Base-by-base conservation (phyloP, 768 basidiomycete species). In the Coprinopsis marcescibilis region DNA sequence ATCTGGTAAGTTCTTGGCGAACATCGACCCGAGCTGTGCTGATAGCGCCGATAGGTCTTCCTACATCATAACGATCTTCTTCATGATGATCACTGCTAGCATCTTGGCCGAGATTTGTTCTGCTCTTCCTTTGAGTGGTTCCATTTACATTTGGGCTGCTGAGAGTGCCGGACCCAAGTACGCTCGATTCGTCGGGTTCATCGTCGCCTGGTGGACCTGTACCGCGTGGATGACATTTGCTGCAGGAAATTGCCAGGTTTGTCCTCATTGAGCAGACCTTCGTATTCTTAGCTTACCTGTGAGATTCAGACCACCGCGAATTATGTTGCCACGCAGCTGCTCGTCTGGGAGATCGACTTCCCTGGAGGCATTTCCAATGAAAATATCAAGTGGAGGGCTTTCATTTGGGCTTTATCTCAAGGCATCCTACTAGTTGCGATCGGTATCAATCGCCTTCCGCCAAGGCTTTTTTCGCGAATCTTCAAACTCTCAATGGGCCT, bases 221-320 rank as follows among this genome's bases (percentile, higher is more conserved):
- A 92, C 90, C 1, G 92, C 91, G n/a, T 95, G 92, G 92, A 91
- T 91, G 78, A 94, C 92, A 0, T 95, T 93, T 55, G 75, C 81
- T 32, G 92, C 92, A 7, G 80, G 85, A 21, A 93, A 90, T 58
- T 90, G 87, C 49, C 89, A 92, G 69, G 91, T 85, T 36, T 27
- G 76, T 50, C 3, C 12, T 39, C 35, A 20, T 23, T 48, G 4
- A 29, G 19, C 13, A 4, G 23, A 15, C 8, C 13, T 6, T 27
- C 20, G n/a, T 48, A 21, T 13, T 19, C 26, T 26, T 15, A 48
- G 7, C 47, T 25, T 43, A 26, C 35, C 48, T 5, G 23, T 21
- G 19, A 33, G 35, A 34, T 30, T 21, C 59, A 93, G 86, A 85
- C 85, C 2, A 83, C 90, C 1, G 88, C 91, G 36, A 92, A 95